Base-by-base conservation (phyloP, 176 grass and related monocot species). In the Echinochloa phyllopogon region DNA sequence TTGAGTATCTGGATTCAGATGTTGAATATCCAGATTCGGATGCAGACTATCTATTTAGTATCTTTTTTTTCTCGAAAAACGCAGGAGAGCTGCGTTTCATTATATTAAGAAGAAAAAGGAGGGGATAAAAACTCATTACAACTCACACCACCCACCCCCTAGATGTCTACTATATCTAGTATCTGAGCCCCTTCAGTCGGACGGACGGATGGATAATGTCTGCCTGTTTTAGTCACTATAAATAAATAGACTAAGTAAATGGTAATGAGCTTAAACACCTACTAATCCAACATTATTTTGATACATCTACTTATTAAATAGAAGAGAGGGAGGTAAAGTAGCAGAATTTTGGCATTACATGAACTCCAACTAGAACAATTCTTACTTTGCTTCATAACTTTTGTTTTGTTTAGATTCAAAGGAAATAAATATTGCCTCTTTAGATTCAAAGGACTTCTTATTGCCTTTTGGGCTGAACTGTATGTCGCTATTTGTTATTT, bases 351-450 rank as follows among this genome's bases (percentile, higher is more conserved):
- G 25, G 7, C 42, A 43, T n/a, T n/a, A 42, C 45, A 72, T 84
- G 76, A 67, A 63, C 18, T 38, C 45, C 40, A 63, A 53, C 43
- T 70, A 15, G 38, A 86, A 49, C 4, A 6, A 44, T 67, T 56
- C n/a, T 50, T 43, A 65, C 25, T 76, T 70, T 77, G 33, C 38
- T 72, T 40, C 43, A 0, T 49, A 50, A 49, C 24, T 29, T 72
- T 39, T 75, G 11, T 48, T 74, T 76, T 85, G 43, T 76, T 86
- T 76, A 23, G 17, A 59, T 51, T 25, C 1, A 51, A 72, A 79
- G 70, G 52, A 75, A 85, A 48, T 61, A 85, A 65, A 12, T 18
- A 76, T 76, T 21, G 53, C 33, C 25, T 3, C 21, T 80, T 55
- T 76, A 33, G 61, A 70, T 75, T 23, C 69, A 76, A 47, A 55